A percentile compares a stretch with the other conserved stretches of the same genome.
Evolutionary conservation across 2,329 filamentous ascomycete species (phyloP).

Genomic region (Colletotrichum sp.): DNA sequence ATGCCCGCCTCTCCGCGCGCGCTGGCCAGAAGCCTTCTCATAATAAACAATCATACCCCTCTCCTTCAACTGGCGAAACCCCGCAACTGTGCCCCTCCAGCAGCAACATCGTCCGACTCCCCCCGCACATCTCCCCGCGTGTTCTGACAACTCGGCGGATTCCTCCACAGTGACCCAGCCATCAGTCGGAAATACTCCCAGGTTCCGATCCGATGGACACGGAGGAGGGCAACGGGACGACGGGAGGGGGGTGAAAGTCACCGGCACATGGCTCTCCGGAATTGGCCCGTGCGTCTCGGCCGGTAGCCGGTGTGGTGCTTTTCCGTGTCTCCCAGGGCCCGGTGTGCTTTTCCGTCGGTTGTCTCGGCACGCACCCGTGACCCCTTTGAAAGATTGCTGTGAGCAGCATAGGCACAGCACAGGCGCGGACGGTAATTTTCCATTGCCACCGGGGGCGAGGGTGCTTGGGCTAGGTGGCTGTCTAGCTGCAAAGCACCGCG

Average conservation of each 20-base stretch:
- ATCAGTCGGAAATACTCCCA: not conserved
- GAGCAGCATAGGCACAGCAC: not conserved
- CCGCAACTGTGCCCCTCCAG: not conserved
- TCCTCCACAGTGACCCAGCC: not conserved
- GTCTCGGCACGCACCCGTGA: constrained; percentile 3
- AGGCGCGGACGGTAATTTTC: not conserved
- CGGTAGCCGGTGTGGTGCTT: not conserved
- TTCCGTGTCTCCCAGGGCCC: not conserved
- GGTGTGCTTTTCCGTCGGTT: constrained; percentile 17
- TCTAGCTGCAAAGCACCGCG: not conserved
- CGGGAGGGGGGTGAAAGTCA: not conserved
- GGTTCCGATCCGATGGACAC: not conserved
- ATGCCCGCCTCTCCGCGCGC: not conserved
- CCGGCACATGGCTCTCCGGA: not conserved
- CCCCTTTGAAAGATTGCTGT: not conserved
- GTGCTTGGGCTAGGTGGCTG: not conserved
- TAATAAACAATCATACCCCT: not conserved
- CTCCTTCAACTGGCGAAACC: not conserved
- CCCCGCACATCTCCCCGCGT: not conserved
- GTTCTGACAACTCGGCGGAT: not conserved
- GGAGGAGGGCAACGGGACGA: not conserved
- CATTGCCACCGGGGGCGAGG: not conserved
- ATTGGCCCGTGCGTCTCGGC: not conserved
- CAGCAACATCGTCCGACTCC: not conserved
- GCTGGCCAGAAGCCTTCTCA: not conserved